Evolutionary conservation across 2,329 filamentous ascomycete genomes (phyloP), one percentile per base, ranked within the genome.

Genomic region (Colletotrichum theobromicola): DNA sequence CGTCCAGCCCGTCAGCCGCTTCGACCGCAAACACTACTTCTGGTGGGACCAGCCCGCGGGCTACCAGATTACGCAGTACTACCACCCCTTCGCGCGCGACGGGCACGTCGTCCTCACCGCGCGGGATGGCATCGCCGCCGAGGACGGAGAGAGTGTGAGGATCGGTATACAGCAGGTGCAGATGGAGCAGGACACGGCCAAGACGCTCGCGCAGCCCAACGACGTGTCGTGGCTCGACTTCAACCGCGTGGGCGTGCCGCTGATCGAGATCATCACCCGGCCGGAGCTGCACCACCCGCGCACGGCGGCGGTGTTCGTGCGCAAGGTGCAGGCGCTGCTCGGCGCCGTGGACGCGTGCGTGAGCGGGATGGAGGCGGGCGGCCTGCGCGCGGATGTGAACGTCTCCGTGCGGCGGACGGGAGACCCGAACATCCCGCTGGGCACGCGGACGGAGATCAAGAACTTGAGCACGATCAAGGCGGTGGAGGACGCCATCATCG

Each of bases 11-110:
- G 89, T 91, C 78, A 98, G 95, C 83, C 91, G 91, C 68, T 99
- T 98, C 85, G 97, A 99, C 84, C 90, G 97, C 77, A 99, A 99
- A 83, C 97, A 99, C 84, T 99, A 99, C 85, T 98, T 99, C 84
- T 98, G 98, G 87, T 98, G 97, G 91, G 97, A 99, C 83, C 97
- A 99, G 84, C 97, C 97, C 1, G 91, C 95, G 0, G 97, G 97
- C 0, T 99, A 99, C 83, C 97, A 99, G 83, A 98, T 99, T 76
- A 99, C 97, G 2, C 97, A 99, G 82, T 98, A 96, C 85, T 98
- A 98, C 83, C 87, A 92, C 72, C 92, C 92, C 0, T 91, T 93
- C 77, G 92, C 92, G 2, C 91, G 88, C 75, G 88, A 95, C 79
- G 97, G 97, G 2, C 85, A 87, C 50, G 87, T 98, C n/a, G 90